Evolutionary conservation across 192 early-diverging fungal genomes (phyloP).

Genomic region (Podila horticola): DNA sequence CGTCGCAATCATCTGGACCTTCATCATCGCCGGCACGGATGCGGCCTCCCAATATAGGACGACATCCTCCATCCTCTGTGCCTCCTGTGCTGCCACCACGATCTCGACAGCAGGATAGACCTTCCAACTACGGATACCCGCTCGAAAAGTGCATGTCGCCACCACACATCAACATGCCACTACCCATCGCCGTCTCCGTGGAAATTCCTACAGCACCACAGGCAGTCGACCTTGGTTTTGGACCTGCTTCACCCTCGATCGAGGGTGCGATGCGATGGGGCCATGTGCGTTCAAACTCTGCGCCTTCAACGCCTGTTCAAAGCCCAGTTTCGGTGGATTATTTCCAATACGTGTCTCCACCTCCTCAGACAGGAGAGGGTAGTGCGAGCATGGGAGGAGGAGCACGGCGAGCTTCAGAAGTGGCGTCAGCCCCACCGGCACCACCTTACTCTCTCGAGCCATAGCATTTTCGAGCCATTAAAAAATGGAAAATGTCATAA

Average conservation of each 20-base stretch:
- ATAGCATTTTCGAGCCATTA: neutral
- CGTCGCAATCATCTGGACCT: neutral
- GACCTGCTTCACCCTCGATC: constrained; percentile 15
- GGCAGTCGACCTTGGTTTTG: constrained; percentile 27
- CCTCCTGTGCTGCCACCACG: neutral
- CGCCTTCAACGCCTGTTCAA: neutral
- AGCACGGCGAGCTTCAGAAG: neutral
- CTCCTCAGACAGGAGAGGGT: neutral
- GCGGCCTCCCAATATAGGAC: neutral
- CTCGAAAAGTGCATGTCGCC: neutral
- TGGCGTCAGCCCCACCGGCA: neutral
- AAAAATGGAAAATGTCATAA: neutral
- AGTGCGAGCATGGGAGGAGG: neutral
- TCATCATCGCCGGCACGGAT: neutral
- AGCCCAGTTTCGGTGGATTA: neutral
- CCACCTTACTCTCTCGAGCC: neutral
- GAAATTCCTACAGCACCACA: constrained; percentile 26
- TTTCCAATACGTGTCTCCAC: neutral
- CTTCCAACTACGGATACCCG: neutral
- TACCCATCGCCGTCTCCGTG: constrained; percentile 5
- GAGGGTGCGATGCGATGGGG: neutral
- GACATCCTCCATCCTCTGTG: no score
- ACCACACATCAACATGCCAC: constrained; percentile 3
- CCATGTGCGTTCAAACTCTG: neutral
- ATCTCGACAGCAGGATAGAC: neutral